These are phyloP conservation scores for Sanghuangporus weigelae DNA, from an alignment of 1,284 basidiomycete species.

Conservation along the genomic window DNA sequence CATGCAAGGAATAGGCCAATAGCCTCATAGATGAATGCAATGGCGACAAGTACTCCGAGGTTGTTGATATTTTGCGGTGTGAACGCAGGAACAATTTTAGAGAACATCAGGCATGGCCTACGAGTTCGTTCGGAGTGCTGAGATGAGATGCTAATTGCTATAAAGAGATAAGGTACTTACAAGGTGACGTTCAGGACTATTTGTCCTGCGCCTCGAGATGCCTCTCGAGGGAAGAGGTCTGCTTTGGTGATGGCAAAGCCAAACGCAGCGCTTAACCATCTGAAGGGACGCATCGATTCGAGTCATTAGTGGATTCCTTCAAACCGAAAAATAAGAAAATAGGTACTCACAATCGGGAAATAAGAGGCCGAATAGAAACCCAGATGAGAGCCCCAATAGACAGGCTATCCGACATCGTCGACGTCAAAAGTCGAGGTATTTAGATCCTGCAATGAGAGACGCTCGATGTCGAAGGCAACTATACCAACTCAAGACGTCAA, in stretches of 20 bases:
- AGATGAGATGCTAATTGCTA: neutral
- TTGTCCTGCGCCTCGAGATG: conserved; percentile 55
- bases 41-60: conserved; percentile 57
- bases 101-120: conserved; percentile 65
- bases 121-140: conserved; percentile 44
- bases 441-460: neutral
- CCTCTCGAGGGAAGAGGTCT: conserved; percentile 54
- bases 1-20: conserved; percentile 53
- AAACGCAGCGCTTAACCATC: conserved; percentile 30
- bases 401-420: conserved; percentile 21
- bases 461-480: neutral
- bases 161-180: neutral
- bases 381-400: conserved; percentile 43
- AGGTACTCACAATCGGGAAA: conserved; percentile 44
- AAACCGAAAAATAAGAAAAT: neutral
- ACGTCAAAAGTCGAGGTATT: conserved; percentile 19
- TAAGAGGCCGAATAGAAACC: conserved; percentile 54
- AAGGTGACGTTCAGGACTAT: conserved; percentile 42
- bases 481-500: neutral
- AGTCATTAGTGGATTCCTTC: neutral
- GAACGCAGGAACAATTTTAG: conserved; percentile 74
- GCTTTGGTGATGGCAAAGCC: conserved; percentile 57
- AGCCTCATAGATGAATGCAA: conserved; percentile 49
- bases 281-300: neutral
- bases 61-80: conserved; percentile 56